phyloP scores from a whole-genome alignment of 2,329 filamentous ascomycete genomes.

The Diaporthe eres region DNA sequence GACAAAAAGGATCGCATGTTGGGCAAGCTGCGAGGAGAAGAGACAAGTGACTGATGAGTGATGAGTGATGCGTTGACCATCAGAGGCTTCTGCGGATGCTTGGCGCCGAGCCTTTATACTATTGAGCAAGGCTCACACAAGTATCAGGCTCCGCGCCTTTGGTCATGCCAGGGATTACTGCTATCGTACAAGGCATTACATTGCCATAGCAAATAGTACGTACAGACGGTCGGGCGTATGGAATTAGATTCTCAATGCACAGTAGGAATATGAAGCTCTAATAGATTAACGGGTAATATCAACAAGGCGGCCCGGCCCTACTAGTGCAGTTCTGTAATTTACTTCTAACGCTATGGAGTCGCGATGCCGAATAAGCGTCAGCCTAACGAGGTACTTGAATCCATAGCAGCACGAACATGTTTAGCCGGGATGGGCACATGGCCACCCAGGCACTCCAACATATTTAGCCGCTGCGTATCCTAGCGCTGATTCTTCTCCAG shows the following conservation, averaged over 20 bases:
- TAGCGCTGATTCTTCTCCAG: neutral
- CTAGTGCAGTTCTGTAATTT: neutral
- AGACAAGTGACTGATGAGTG: constrained; percentile 11
- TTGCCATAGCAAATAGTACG: neutral
- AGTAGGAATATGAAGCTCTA: neutral
- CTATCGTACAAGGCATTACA: neutral
- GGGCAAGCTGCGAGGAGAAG: neutral
- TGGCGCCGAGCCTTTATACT: constrained; percentile 8
- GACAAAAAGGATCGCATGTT: constrained; percentile 5
- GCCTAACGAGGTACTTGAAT: neutral
- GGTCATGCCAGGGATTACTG: neutral
- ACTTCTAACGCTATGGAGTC: constrained; percentile 8
- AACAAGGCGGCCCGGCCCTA: neutral
- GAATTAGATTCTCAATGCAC: neutral
- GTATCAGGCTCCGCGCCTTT: neutral
- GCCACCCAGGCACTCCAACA: neutral
- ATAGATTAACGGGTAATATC: constrained; percentile 12
- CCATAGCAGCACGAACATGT: neutral
- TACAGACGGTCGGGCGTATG: neutral
- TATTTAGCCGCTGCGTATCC: constrained; percentile 2
- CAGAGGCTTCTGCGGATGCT: neutral
- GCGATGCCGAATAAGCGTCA: neutral
- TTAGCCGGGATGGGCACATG: constrained; percentile 1
- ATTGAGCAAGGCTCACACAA: neutral
- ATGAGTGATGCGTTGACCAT: neutral